These are phyloP conservation scores for Euphorbia pulcherrima DNA, from an alignment of 345 rosid genomes.

Conservation along the genomic window DNA sequence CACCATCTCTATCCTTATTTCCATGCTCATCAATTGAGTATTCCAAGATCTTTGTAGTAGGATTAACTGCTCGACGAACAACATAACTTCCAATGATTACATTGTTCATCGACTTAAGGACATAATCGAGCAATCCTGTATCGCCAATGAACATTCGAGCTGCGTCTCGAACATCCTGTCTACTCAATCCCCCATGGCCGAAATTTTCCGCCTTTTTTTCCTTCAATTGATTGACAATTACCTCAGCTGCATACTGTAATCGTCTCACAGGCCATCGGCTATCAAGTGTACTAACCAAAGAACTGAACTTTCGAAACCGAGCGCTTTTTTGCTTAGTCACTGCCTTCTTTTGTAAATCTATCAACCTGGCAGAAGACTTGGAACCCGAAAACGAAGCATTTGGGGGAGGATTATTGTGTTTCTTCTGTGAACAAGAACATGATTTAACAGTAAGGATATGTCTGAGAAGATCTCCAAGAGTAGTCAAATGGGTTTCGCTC, in stretches of 20 bases:
- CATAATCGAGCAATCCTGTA: slow-evolving; percentile 79
- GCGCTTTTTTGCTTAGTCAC: slow-evolving; percentile 30
- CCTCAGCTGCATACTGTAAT: slow-evolving; percentile 73
- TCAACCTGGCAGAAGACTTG: slow-evolving; percentile 19
- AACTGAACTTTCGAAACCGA: slow-evolving; percentile 41
- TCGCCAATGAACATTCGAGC: slow-evolving; percentile 91
- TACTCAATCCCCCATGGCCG: slow-evolving; percentile 55
- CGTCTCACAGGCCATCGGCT: slow-evolving; percentile 83
- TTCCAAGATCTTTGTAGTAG: slow-evolving; percentile 55
- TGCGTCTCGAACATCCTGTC: slow-evolving; percentile 87
- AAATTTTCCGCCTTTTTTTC: slow-evolving; percentile 41
- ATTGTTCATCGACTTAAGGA: slow-evolving; percentile 76
- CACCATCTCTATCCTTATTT: slow-evolving; percentile 6
- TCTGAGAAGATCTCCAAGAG: slow-evolving; percentile 65
- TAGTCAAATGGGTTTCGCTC: slow-evolving; percentile 58
- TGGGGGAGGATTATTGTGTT: slow-evolving; percentile 13
- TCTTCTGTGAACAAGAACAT: slow-evolving; percentile 34
- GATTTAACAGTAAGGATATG: slow-evolving; percentile 64
- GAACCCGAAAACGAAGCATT: slow-evolving; percentile 16
- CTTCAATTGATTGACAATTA: slow-evolving; percentile 57
- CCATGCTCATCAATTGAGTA: slow-evolving; percentile 59
- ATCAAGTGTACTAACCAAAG: slow-evolving; percentile 47
- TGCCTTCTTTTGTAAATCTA: slow-evolving; percentile 31
- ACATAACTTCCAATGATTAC: slow-evolving; percentile 53
- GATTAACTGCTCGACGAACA: slow-evolving; percentile 58